Evolutionary conservation across 352 stramenopile species (phyloP).

Genomic region (Globisporangium camurandrum): DNA sequence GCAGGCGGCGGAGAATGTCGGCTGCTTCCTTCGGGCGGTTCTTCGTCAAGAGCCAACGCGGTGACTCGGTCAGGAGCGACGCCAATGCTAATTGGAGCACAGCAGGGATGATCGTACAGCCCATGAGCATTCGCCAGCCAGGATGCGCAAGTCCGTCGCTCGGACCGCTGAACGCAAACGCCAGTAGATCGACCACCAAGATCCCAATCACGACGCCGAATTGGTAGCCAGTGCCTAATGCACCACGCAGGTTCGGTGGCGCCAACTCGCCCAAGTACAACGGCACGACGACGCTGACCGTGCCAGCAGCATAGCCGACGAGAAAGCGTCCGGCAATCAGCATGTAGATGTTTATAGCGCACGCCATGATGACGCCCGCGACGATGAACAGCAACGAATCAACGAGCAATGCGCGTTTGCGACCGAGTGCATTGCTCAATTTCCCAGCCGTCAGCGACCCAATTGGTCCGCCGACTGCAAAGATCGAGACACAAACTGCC

Average conservation of each 20-base stretch:
- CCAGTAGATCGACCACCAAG: constrained; percentile 28
- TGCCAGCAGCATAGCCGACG: constrained; percentile 59
- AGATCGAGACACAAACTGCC: constrained; percentile 65
- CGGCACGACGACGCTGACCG: constrained; percentile 63
- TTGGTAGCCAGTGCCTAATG: constrained; percentile 67
- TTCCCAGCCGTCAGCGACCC: constrained; percentile 55
- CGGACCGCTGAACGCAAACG: constrained; percentile 49
- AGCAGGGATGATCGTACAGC: constrained; percentile 53
- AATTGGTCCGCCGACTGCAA: constrained; percentile 51
- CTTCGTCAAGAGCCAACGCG: constrained; percentile 66
- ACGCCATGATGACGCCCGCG: constrained; percentile 44
- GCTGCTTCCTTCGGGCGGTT: constrained; percentile 65
- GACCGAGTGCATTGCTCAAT: constrained; percentile 41
- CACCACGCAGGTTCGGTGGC: constrained; percentile 62
- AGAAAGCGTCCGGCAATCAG: constrained; percentile 65
- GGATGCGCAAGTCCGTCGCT: constrained; percentile 48
- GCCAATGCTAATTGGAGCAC: constrained; percentile 57
- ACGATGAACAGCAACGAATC: constrained; percentile 64
- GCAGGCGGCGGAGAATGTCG: constrained; percentile 54
- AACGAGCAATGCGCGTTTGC: constrained; percentile 53
- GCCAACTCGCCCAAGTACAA: constrained; percentile 65
- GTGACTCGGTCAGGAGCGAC: constrained; percentile 56
- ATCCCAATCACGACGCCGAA: constrained; percentile 68
- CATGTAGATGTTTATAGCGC: constrained; percentile 62
- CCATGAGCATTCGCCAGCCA: constrained; percentile 62